Base-by-base conservation (phyloP, 345 rosid species). In the Hibiscus mutabilis region DNA sequence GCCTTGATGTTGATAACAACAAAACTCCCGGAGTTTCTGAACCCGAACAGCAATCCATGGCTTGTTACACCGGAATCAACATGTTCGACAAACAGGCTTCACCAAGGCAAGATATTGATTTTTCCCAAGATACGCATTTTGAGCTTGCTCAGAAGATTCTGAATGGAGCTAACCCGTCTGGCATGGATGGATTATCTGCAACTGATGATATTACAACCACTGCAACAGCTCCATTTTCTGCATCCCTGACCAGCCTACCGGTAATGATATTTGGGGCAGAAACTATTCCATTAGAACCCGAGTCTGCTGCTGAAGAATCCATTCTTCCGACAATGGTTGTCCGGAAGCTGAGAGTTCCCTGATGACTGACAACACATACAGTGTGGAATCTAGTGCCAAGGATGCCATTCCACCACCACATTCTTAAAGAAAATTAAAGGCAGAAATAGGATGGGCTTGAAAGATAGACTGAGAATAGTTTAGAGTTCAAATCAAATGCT, bases 91-190 rank as follows among this genome's bases (percentile, higher is more conserved):
- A 52, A 52, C 24, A n/a, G 3, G 57, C 22, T 52, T 52, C 22
- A 60, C 29, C 52, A 2, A 27, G 61, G 27, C 79, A 78, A 37
- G 82, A 74, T 68, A 72, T 63, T 12, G 79, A 77, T 64, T 67
- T 66, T 6, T 72, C 58, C 4, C 73, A 79, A 37, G 82, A 74
- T 65, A 74, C 82, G 13, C 73, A 49, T 55, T 24, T 74, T 21
- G 82, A 79, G 79, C 78, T 70, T 75, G 77, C 73, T 14, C 74
- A 68, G 78, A 79, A 79, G 77, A 55, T 33, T 11, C 12, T 73
- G 37, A 47, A 27, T 53, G 84, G 77, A 63, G 80, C 67, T 46
- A 65, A 67, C 2, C 5, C 68, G 12, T 33, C 70, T 37, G 35
- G 49, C 35, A 6, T 49, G 44, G 70, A 70, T 66, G 72, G 70